Base-by-base conservation (phyloP, 2,329 filamentous ascomycete genomes). In the Clonostachys sp. region DNA sequence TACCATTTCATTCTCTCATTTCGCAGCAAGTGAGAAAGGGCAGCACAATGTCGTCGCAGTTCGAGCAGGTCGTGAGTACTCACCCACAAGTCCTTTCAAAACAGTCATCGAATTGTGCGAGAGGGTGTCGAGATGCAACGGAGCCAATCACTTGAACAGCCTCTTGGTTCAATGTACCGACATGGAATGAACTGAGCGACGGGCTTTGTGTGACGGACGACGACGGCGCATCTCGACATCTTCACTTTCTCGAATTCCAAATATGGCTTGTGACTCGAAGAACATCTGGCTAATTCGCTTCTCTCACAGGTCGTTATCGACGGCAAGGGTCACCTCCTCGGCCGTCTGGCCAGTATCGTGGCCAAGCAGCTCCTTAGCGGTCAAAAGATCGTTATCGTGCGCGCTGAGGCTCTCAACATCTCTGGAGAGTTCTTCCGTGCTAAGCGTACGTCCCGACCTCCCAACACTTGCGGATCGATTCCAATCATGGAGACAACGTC, bases 351-450 rank as follows among this genome's bases (percentile, higher is more conserved):
- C 80, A 91, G 86, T 74, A 96, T 91, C 71, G 91, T 97, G 70
- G 92, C 92, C 74, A 97, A 97, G 88, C 92, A 97, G 83, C 86
- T 97, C 70, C 89, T 97, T 66, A 95, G 86, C 77, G 92, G 92
- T 73, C 92, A 97, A 83, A 97, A 97, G 88, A 95, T 99, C 73
- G 92, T 97, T 68, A 81, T 99, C 65, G 94, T 99, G 73, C 90
- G 94, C 83, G 95, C 89, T 79, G 94, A 99, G 81, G 91, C 90
- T 67, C 86, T 99, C 75, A 99, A 99, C 87, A 99, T 99, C 84
- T 99, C 94, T 63, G 94, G 94, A 80, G 94, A 97, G 83, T 99
- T 99, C 89, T 99, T 99, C 89, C 91, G 94, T 76, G 86, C 92
- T 64, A 99, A 99, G 88, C 88, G 94, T 99, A 96, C 77, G 92